Base-by-base conservation (phyloP, 495 filamentous ascomycete species). In the Daldinia vernicosa region DNA sequence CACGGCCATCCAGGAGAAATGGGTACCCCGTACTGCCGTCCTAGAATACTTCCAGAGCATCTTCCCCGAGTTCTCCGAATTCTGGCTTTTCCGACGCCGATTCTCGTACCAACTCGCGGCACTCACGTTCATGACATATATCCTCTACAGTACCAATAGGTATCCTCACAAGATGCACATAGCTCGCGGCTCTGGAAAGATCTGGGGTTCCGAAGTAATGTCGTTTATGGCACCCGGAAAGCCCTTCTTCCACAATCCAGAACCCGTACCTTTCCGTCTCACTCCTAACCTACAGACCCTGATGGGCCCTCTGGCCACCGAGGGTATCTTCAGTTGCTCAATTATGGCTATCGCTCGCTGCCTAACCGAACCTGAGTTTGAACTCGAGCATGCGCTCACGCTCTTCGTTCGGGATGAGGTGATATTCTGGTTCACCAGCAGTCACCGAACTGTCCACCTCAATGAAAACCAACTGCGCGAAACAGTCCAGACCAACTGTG, bases 321-420 rank as follows among this genome's bases (percentile, higher is more conserved):
- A 99, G 80, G 96, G 96, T 60, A 93, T 98, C 76, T 99, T 94
- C 79, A 90, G 92, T 43, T 89, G 90, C 75, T 91, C 93, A 4
- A 84, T 99, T 71, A 97, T 98, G 93, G 94, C 93, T 0, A 97
- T 98, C 74, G 95, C 95, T 6, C 90, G 95, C 27, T 97, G 93
- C 80, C 86, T 99, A 60, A 95, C 93, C n/a, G 94, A 98, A 74
- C 92, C 93, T 30, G 92, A 92, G 69, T 86, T 90, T 71, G 93
- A 97, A 78, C 85, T 99, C 12, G 96, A 97, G 70, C 92, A 95
- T 79, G 93, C 95, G 67, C 86, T 99, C 22, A 91, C 90, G 62
- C 87, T 99, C 69, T 98, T 97, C 76, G 94, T 99, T 60, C 87
- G 95, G 24, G 96, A 99, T 72, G 96, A 99, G 79, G 96, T 98